Percentiles rank a stretch among this genome's conserved stretches.
These are phyloP conservation scores for Saposhnikovia divaricata DNA, from an alignment of 129 eudicot species.

Conservation along the genomic window DNA sequence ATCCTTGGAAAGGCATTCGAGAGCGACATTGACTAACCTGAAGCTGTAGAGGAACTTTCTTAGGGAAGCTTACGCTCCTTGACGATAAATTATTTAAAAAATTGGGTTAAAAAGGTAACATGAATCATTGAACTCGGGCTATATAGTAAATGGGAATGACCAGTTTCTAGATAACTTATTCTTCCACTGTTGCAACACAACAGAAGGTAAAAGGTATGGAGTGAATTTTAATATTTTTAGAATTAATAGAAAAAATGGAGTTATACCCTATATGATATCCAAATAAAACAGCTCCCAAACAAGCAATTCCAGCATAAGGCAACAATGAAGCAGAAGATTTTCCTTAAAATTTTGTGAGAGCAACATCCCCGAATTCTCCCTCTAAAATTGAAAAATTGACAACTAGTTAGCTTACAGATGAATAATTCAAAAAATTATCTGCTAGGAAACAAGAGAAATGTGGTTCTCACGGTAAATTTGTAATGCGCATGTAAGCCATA, in stretches of 20 bases:
- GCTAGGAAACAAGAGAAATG: slow-evolving; percentile 3
- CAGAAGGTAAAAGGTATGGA: too few relatives aligned
- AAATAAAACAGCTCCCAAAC: slow-evolving; percentile 85
- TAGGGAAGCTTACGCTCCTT: background rate
- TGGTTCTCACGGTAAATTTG: background rate
- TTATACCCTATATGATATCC: slow-evolving; percentile 52
- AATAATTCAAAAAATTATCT: background rate
- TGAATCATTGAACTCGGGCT: background rate
- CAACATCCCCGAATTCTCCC: slow-evolving; percentile 55
- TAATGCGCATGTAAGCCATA: background rate
- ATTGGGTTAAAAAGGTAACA: background rate
- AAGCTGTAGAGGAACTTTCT: slow-evolving; percentile 5
- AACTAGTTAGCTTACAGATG: slow-evolving; percentile 19
- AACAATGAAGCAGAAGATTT: slow-evolving; percentile 66
- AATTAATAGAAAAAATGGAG: background rate
- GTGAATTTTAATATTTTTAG: background rate
- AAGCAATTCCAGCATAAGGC: slow-evolving; percentile 94
- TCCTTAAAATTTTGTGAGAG: slow-evolving; percentile 40
- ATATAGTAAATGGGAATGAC: too few relatives aligned
- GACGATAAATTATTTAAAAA: background rate
- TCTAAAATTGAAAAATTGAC: slow-evolving; percentile 19
- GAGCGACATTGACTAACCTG: slow-evolving; percentile 95
- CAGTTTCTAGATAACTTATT: background rate
- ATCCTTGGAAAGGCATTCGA: slow-evolving; percentile 85
- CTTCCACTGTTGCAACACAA: background rate